phyloP scores from a whole-genome alignment of 2,329 filamentous ascomycete species.

The Lizonia empirigonia region DNA sequence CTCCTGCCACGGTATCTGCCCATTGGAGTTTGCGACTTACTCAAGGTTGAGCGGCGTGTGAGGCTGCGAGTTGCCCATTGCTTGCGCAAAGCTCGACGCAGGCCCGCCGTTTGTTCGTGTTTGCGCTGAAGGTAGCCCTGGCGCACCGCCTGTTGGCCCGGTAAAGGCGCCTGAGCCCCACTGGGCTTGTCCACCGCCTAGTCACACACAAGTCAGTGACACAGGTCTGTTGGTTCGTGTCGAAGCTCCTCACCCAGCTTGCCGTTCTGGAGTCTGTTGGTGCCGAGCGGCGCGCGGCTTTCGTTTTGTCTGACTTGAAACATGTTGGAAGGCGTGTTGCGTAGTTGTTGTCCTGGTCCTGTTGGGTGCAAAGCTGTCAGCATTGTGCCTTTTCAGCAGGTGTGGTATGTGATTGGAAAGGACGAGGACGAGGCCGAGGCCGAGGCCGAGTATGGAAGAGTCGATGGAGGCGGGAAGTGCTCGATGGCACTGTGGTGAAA shows the following conservation, averaged over 20 bases:
- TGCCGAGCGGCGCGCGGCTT: constrained; percentile 55
- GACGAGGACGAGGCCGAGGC: neutral
- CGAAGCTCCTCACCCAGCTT: constrained; percentile 55
- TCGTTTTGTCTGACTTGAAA: constrained; percentile 57
- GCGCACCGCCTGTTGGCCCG: constrained; percentile 59
- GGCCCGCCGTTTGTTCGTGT: constrained; percentile 56
- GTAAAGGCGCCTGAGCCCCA: constrained; percentile 59
- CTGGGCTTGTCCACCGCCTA: constrained; percentile 58
- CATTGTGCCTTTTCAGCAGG: constrained; percentile 4
- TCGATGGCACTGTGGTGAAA: neutral
- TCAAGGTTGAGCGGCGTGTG: constrained; percentile 61
- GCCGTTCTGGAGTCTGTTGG: constrained; percentile 59
- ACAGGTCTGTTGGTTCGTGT: neutral
- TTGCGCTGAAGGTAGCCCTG: constrained; percentile 57
- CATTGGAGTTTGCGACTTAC: constrained; percentile 51
- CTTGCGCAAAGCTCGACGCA: constrained; percentile 63
- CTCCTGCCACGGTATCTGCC: neutral
- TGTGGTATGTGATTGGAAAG: neutral
- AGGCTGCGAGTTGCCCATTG: constrained; percentile 59
- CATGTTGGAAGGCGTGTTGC: constrained; percentile 58
- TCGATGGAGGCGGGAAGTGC: neutral
- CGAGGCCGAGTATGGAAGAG: neutral
- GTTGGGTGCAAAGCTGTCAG: constrained; percentile 21
- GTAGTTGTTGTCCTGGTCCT: constrained; percentile 59
- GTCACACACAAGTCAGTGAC: constrained; percentile 26